Evolutionary conservation across 2,329 filamentous ascomycete species (phyloP).

Genomic region (Xylariaceae sp.): DNA sequence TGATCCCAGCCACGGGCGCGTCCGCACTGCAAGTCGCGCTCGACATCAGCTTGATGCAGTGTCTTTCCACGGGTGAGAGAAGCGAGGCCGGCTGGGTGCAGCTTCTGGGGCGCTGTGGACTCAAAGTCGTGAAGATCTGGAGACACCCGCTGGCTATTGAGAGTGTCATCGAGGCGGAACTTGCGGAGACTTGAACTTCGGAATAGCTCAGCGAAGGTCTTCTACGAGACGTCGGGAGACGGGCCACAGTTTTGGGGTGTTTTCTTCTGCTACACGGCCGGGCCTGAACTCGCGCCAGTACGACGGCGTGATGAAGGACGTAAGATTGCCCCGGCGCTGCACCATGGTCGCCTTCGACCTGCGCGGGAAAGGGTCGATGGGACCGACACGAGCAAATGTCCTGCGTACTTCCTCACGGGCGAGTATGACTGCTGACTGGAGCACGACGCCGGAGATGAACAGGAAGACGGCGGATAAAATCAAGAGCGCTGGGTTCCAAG

Average conservation of each 20-base stretch:
- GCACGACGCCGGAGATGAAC: neutral
- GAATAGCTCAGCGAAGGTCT: too few relatives aligned
- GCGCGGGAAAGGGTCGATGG: neutral
- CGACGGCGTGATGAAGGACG: neutral
- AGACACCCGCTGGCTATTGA: slow-evolving; percentile 8
- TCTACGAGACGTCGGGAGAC: neutral
- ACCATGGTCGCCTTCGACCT: neutral
- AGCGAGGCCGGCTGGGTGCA: slow-evolving; percentile 10
- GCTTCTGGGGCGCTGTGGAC: slow-evolving; percentile 8
- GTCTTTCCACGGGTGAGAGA: slow-evolving; percentile 10
- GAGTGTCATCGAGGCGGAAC: slow-evolving; percentile 13
- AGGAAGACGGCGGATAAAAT: neutral
- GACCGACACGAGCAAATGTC: neutral
- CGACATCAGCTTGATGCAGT: slow-evolving; percentile 10
- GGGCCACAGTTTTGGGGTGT: neutral
- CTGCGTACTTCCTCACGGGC: neutral
- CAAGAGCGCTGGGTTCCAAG: neutral
- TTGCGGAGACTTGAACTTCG: too few relatives aligned
- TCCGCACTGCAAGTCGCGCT: slow-evolving; percentile 9
- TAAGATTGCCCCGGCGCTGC: neutral
- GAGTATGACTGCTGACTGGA: neutral
- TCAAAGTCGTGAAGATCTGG: slow-evolving; percentile 7
- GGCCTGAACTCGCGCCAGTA: neutral
- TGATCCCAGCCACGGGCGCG: slow-evolving; percentile 28
- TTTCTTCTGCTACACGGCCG: neutral